phyloP scores from a whole-genome alignment of 2,329 filamentous ascomycete genomes.

The Fusarium palustre region DNA sequence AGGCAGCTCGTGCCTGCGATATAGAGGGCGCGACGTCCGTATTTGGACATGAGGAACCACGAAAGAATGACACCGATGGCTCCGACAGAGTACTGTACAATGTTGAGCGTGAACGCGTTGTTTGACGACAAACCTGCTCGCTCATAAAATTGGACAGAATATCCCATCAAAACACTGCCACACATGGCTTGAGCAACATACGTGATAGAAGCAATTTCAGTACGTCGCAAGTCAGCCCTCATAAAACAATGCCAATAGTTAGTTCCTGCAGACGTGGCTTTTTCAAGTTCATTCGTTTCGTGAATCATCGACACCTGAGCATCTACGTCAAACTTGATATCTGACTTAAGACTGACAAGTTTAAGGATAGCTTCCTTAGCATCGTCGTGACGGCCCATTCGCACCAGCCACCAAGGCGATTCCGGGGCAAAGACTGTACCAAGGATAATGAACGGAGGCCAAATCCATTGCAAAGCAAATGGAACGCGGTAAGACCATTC shows the following conservation, averaged over 20 bases:
- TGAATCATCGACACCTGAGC: constrained; percentile 40
- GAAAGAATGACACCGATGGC: constrained; percentile 59
- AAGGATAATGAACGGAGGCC: constrained; percentile 58
- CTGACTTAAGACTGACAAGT: constrained; percentile 44
- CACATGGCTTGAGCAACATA: constrained; percentile 56
- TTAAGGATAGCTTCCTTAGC: constrained; percentile 33
- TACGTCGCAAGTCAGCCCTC: constrained; percentile 58
- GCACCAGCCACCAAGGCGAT: constrained; percentile 63
- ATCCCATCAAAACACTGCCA: constrained; percentile 63
- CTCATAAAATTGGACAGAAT: constrained; percentile 65
- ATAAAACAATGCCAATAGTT: constrained; percentile 62
- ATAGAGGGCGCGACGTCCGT: constrained; percentile 60
- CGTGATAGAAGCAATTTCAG: constrained; percentile 59
- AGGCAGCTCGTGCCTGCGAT: constrained; percentile 62
- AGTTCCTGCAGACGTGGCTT: constrained; percentile 53
- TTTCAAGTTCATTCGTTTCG: constrained; percentile 60
- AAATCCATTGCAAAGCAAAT: constrained; percentile 62
- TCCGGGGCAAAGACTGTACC: constrained; percentile 60
- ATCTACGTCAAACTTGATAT: constrained; percentile 38
- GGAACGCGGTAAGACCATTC: constrained; percentile 63
- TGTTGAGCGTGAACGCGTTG: constrained; percentile 53
- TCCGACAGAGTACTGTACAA: constrained; percentile 59
- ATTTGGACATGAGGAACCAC: constrained; percentile 57
- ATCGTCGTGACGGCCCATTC: constrained; percentile 31
- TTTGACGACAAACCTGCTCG: constrained; percentile 54